Evolutionary conservation across 2,329 filamentous ascomycete genomes (phyloP).

Genomic region (Xylaria sp.): DNA sequence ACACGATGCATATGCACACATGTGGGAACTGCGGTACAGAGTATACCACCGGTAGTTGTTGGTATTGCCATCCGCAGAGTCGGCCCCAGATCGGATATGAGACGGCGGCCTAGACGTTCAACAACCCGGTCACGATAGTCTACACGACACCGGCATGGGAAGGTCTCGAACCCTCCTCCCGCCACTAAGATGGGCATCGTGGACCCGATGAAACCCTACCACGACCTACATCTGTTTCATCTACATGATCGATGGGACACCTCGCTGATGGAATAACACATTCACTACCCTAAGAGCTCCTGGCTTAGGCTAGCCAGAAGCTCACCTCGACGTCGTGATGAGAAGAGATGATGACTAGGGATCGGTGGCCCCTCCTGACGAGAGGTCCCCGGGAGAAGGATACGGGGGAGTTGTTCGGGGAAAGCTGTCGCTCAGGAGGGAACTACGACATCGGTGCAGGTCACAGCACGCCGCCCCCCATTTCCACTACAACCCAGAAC

Average conservation of each 20-base stretch:
- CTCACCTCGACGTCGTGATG: constrained; percentile 24
- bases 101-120: constrained; percentile 26
- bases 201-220: constrained; percentile 29
- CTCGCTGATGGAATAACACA: constrained; percentile 13
- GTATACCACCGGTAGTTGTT: constrained; percentile 50
- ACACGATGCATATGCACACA: constrained; percentile 48
- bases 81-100: constrained; percentile 34
- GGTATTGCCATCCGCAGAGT: constrained; percentile 51
- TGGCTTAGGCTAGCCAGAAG: constrained; percentile 7
- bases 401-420: constrained; percentile 5
- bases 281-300: constrained; percentile 17
- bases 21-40: constrained; percentile 51
- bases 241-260: constrained; percentile 22
- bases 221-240: constrained; percentile 23
- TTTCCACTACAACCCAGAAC: constrained; percentile 19
- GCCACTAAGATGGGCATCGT: constrained; percentile 16
- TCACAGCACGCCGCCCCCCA: constrained; percentile 21
- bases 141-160: constrained; percentile 17
- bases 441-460: constrained; percentile 21
- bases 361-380: constrained; percentile 2
- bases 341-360: constrained; percentile 25
- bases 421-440: constrained; percentile 28
- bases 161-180: constrained; percentile 30
- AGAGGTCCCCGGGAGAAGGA: constrained; percentile 4
- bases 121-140: constrained; percentile 28